Conservation (phyloP, 192 early-diverging fungal genomes). For the Linnemannia elongata region DNA sequence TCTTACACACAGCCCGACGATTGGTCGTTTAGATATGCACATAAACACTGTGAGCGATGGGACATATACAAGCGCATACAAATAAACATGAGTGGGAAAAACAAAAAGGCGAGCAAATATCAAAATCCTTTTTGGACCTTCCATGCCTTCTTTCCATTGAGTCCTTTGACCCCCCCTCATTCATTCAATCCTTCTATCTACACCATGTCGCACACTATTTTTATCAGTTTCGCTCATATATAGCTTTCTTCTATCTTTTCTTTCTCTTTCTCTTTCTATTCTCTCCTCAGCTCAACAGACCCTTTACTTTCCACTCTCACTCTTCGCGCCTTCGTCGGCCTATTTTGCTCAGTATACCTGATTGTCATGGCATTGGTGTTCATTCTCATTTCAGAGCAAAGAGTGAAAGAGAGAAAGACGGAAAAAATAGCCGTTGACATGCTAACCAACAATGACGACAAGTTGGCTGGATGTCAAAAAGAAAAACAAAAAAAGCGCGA, state of each 20-base stretch:
- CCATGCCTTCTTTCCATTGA: neutral
- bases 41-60: neutral
- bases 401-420: no score
- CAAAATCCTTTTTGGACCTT: neutral
- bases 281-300: neutral
- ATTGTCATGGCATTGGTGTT: neutral
- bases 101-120: neutral
- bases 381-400: no score
- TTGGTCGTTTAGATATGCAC: neutral
- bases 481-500: neutral
- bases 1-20: neutral
- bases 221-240: constrained; percentile 2
- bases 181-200: constrained; percentile 1
- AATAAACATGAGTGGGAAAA: neutral
- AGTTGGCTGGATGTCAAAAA: neutral
- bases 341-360: no score
- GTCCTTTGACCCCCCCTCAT: neutral
- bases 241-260: constrained; percentile 19
- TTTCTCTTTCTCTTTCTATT: constrained; percentile 2
- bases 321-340: neutral
- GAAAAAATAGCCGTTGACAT: neutral
- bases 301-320: neutral
- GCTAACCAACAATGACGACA: neutral
- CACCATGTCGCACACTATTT: neutral
- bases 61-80: neutral